Percentiles rank a stretch among this genome's conserved stretches.
phyloP scores from a whole-genome alignment of 208 protist species.

The Willaertia magna region DNA sequence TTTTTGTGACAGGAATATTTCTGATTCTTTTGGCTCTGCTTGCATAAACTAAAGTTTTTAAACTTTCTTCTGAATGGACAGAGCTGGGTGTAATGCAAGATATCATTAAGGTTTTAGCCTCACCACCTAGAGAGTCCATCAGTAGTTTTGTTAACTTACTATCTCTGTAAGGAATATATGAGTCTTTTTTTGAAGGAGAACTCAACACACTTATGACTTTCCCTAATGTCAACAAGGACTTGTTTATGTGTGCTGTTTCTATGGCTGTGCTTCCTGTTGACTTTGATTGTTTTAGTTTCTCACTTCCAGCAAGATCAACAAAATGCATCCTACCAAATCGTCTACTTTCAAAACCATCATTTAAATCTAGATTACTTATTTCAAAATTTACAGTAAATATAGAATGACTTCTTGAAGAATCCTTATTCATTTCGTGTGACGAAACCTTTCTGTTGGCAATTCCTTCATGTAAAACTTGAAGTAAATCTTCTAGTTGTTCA shows the following conservation, averaged over 20 bases:
- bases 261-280: background rate
- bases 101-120: conserved; percentile 83
- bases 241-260: conserved; percentile 22
- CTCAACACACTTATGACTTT: conserved; percentile 22
- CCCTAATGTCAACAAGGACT: conserved; percentile 23
- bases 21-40: conserved; percentile 72
- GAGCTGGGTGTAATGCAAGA: conserved; percentile 71
- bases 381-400: conserved; percentile 68
- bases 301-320: conserved; percentile 27
- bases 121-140: conserved; percentile 65
- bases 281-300: conserved; percentile 17
- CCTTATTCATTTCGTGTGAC: conserved; percentile 63
- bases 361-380: conserved; percentile 35
- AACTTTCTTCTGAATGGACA: conserved; percentile 70
- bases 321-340: background rate
- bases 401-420: conserved; percentile 70
- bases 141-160: conserved; percentile 68
- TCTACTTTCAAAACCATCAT: conserved; percentile 48
- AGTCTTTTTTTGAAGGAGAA: background rate
- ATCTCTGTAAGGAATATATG: conserved; percentile 48
- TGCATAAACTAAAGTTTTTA: conserved; percentile 74
- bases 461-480: conserved; percentile 62
- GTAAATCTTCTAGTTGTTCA: conserved; percentile 45
- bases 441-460: conserved; percentile 57
- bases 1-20: conserved; percentile 67